Percentiles rank a stretch among this genome's conserved stretches.
Evolutionary conservation across 2,329 filamentous ascomycete species (phyloP).

Genomic region (Albophoma yamanashiensis): DNA sequence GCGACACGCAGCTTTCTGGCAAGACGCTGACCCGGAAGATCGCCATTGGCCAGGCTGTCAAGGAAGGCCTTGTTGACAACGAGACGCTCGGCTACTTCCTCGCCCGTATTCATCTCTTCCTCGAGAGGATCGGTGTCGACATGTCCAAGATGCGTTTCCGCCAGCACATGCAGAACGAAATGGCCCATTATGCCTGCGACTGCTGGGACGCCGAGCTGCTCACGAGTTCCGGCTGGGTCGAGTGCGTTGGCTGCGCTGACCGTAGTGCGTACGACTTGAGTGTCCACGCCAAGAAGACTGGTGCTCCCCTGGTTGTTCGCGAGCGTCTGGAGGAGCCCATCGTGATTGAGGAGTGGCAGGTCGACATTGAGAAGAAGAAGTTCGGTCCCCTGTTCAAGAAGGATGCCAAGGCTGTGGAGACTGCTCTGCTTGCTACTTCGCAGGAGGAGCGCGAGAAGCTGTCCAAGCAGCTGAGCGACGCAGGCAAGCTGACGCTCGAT

Average conservation of each 20-base stretch:
- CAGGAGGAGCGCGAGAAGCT: slow-evolving; percentile 77
- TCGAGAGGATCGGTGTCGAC: slow-evolving; percentile 81
- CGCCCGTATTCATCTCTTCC: slow-evolving; percentile 84
- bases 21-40: slow-evolving; percentile 66
- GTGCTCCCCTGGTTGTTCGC: slow-evolving; percentile 73
- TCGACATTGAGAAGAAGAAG: slow-evolving; percentile 88
- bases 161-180: slow-evolving; percentile 78
- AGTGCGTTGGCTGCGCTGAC: slow-evolving; percentile 95
- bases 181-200: slow-evolving; percentile 87
- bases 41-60: slow-evolving; percentile 78
- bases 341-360: slow-evolving; percentile 74
- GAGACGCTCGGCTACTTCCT: slow-evolving; percentile 98
- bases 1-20: slow-evolving; percentile 75
- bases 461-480: slow-evolving; percentile 59
- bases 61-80: slow-evolving; percentile 78
- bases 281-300: slow-evolving; percentile 89
- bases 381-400: slow-evolving; percentile 95
- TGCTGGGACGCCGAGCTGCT: slow-evolving; percentile 96
- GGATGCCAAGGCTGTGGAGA: slow-evolving; percentile 77
- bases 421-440: slow-evolving; percentile 61
- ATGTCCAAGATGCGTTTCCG: slow-evolving; percentile 84
- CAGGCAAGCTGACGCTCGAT: slow-evolving; percentile 67
- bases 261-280: slow-evolving; percentile 89
- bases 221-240: slow-evolving; percentile 92
- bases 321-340: slow-evolving; percentile 70